Conservation (phyloP, 2,329 filamentous ascomycete genomes). For the Polychaeton citri region DNA sequence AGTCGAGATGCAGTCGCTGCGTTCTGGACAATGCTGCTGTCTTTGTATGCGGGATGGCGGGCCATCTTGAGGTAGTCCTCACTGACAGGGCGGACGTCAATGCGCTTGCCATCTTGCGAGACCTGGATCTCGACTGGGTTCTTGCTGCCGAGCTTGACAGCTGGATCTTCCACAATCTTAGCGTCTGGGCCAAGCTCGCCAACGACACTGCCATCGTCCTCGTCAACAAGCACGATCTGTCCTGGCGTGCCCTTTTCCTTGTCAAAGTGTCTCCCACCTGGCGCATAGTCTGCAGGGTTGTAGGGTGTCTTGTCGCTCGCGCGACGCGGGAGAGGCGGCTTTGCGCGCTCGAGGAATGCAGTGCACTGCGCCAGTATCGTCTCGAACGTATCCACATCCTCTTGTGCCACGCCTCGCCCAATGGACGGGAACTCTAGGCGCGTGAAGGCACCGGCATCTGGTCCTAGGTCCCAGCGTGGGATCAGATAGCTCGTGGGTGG, state of each 20-base stretch:
- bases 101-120: constrained; percentile 53
- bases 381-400: constrained; percentile 92
- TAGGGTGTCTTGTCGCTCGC: constrained; percentile 37
- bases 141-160: constrained; percentile 77
- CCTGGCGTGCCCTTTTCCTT: constrained; percentile 37
- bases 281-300: constrained; percentile 67
- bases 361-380: constrained; percentile 97
- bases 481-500: constrained; percentile 87
- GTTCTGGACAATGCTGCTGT: constrained; percentile 73
- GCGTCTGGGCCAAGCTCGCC: constrained; percentile 79
- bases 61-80: constrained; percentile 63
- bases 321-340: constrained; percentile 37
- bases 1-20: constrained; percentile 80
- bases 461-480: constrained; percentile 85
- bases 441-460: constrained; percentile 80
- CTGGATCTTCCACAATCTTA: constrained; percentile 62
- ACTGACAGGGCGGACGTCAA: constrained; percentile 53
- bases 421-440: constrained; percentile 74
- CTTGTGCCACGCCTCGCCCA: constrained; percentile 64
- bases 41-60: constrained; percentile 81
- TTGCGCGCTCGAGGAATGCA: constrained; percentile 76
- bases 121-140: constrained; percentile 72
- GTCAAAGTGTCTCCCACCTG: constrained; percentile 52
- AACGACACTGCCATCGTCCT: constrained; percentile 90
- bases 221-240: constrained; percentile 83